Evolutionary conservation across 495 filamentous ascomycete genomes (phyloP).

Genomic region (Penicillium ochrochloron): DNA sequence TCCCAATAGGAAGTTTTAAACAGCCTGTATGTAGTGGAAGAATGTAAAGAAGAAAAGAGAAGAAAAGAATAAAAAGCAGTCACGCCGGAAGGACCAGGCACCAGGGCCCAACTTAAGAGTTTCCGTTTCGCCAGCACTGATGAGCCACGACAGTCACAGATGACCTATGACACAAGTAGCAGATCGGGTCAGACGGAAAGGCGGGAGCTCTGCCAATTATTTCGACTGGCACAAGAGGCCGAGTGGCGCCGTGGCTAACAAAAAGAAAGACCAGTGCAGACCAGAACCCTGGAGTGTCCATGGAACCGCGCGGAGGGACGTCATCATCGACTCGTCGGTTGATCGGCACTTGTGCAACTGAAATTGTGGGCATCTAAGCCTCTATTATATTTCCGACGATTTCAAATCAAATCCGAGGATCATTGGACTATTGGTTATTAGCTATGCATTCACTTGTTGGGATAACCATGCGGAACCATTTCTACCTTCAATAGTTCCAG

Average conservation of each 20-base stretch:
- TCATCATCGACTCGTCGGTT: conserved; percentile 25
- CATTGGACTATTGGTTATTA: background rate
- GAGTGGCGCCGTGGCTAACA: conserved; percentile 19
- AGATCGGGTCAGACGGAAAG: conserved; percentile 28
- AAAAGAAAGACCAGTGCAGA: background rate
- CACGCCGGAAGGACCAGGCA: conserved; percentile 10
- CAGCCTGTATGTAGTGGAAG: background rate
- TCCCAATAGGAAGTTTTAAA: background rate
- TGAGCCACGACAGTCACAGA: background rate
- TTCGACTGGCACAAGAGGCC: conserved; percentile 4
- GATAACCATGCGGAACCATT: background rate
- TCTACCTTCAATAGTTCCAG: conserved; percentile 8
- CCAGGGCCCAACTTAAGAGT: conserved; percentile 8
- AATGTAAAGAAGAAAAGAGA: background rate
- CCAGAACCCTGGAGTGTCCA: conserved; percentile 2
- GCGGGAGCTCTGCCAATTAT: conserved; percentile 5
- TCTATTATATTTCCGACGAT: conserved; percentile 2
- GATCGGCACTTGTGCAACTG: conserved; percentile 13
- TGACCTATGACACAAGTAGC: conserved; percentile 3
- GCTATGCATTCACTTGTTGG: background rate
- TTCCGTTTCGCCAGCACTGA: background rate
- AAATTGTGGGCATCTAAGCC: background rate
- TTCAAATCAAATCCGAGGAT: background rate
- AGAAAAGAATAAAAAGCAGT: background rate
- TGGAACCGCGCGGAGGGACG: conserved; percentile 25